phyloP scores from a whole-genome alignment of 2,329 filamentous ascomycete genomes.

The Cordyceps cicadae region DNA sequence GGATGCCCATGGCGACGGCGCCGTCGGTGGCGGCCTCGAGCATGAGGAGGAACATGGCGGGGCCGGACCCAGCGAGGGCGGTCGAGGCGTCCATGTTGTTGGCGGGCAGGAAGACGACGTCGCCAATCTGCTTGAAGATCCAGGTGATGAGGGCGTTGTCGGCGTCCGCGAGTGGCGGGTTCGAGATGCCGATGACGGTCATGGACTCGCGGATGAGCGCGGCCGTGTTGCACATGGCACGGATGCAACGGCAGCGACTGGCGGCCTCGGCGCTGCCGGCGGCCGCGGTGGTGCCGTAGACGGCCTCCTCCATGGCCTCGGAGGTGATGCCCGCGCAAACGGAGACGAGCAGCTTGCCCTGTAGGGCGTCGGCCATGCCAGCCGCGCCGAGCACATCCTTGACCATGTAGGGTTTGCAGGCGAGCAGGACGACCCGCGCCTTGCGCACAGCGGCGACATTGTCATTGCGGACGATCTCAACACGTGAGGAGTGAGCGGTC shows the following conservation, averaged over 20 bases:
- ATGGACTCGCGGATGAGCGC: slow-evolving; percentile 71
- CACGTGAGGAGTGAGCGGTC: slow-evolving; percentile 49
- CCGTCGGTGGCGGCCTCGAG: slow-evolving; percentile 70
- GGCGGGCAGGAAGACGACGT: slow-evolving; percentile 59
- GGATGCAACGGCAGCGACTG: slow-evolving; percentile 55
- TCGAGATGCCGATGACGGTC: slow-evolving; percentile 64
- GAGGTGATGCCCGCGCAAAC: slow-evolving; percentile 72
- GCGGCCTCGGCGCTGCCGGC: slow-evolving; percentile 37
- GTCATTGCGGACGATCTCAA: slow-evolving; percentile 62
- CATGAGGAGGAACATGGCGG: slow-evolving; percentile 68
- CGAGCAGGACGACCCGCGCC: slow-evolving; percentile 66
- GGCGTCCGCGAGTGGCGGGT: slow-evolving; percentile 46
- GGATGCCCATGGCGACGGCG: slow-evolving; percentile 70
- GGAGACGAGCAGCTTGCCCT: slow-evolving; percentile 72
- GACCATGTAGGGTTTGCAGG: slow-evolving; percentile 74
- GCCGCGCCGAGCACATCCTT: slow-evolving; percentile 56
- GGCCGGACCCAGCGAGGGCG: slow-evolving; percentile 65
- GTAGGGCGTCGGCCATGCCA: slow-evolving; percentile 64
- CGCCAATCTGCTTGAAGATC: slow-evolving; percentile 69
- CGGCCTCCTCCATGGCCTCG: slow-evolving; percentile 54
- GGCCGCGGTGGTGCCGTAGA: slow-evolving; percentile 47
- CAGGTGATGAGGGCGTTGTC: slow-evolving; percentile 56
- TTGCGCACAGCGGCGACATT: slow-evolving; percentile 60
- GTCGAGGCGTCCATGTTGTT: slow-evolving; percentile 64
- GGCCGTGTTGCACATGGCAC: slow-evolving; percentile 81